Percentiles rank a stretch among this genome's conserved stretches.
Conservation (phyloP, 345 rosid species). For the Brassica carinata region DNA sequence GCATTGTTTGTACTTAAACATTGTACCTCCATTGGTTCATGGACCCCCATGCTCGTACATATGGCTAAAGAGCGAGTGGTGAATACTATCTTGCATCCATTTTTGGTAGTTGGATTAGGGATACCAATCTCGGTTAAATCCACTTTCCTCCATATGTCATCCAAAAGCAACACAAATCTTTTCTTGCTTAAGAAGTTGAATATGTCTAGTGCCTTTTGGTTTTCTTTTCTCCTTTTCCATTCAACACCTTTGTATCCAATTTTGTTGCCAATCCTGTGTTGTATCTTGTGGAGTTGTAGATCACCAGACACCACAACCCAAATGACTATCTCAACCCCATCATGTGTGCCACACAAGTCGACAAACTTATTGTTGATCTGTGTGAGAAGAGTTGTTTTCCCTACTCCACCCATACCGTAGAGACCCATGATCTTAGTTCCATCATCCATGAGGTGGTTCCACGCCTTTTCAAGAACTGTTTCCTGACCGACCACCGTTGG, state of each 20-base stretch:
- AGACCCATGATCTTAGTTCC: constrained; percentile 21
- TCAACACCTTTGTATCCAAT: neutral
- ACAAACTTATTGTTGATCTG: constrained; percentile 29
- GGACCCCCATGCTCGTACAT: constrained; percentile 23
- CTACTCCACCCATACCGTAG: constrained; percentile 37
- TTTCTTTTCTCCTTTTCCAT: neutral
- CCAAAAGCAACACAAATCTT: constrained; percentile 3
- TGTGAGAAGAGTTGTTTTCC: constrained; percentile 37
- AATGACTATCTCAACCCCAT: constrained; percentile 12
- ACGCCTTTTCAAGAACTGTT: neutral
- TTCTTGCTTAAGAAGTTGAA: neutral
- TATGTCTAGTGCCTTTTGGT: neutral
- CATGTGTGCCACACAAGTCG: neutral
- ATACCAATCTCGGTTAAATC: constrained; percentile 23
- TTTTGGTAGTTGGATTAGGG: constrained; percentile 7
- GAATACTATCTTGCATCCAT: constrained; percentile 26
- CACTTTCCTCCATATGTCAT: constrained; percentile 29
- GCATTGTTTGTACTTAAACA: constrained; percentile 11
- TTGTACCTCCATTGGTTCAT: constrained; percentile 2
- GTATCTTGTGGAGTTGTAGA: constrained; percentile 9
- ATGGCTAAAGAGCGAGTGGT: constrained; percentile 32
- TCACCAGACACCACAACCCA: constrained; percentile 26
- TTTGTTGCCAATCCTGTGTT: constrained; percentile 5
- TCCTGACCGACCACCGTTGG: constrained; percentile 14
- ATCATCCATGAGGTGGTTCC: constrained; percentile 6